Evolutionary conservation across 2,329 filamentous ascomycete species (phyloP), one percentile per base, ranked within the genome.

Genomic region (Apiospora malaysiana): DNA sequence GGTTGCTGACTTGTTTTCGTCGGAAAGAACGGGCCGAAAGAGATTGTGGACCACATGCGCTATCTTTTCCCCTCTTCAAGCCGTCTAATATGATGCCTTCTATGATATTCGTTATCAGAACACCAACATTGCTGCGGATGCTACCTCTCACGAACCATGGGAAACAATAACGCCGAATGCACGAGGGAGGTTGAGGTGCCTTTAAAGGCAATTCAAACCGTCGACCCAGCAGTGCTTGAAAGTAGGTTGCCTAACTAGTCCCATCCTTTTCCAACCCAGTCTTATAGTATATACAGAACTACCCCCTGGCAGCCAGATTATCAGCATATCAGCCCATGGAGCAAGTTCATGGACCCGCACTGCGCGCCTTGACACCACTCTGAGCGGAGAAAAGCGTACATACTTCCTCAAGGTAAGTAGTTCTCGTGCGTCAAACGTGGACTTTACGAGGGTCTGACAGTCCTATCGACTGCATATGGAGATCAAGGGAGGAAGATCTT

Each of bases 281-380:
- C 32, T 32, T 6, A 32, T 32, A 32, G 32, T 4, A 32, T 32
- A 32, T 32, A 32, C 16, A 59, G 51, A 37, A 6, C 51, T 59
- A 9, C 51, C 51, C 0, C 4, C 51, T 10, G 25, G 51, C 1
- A 32, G 25, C 4, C 25, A 59, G 51, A 10, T 59, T 1, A 8
- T 8, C 7, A 6, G 23, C 5, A 74, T 75, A 23, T 45, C 66
- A 1, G 25, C 71, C 2, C 73, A 75, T 63, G 74, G 74, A 10
- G 67, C 47, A 4, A 76, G 74, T 45, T 71, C 74, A 12, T 76
- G 74, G 74, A 73, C 74, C n/a, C 73, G 74, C 6, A 75, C 74
- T 5, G 74, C 74, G 49, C 74, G 74, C 43, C 66, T 76, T 14
- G 74, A 73, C 23, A 66, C 70, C 16, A 71, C 70, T 9, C 46